A percentile compares a stretch with the other conserved stretches of the same genome.
phyloP scores from a whole-genome alignment of 306 rosid genomes.

The Psophocarpus tetragonolobus region DNA sequence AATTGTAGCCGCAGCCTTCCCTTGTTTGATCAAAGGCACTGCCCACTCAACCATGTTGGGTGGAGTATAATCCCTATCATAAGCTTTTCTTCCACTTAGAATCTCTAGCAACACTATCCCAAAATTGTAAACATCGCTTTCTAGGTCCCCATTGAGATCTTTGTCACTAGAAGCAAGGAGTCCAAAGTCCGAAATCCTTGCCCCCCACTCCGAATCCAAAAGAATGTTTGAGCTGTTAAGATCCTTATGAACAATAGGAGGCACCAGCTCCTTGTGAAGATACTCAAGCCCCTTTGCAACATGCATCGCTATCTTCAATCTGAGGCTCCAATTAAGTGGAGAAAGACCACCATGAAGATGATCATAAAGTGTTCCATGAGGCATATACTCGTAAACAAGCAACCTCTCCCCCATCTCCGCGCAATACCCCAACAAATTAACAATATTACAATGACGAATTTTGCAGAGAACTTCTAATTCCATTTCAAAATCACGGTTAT shows the following conservation, averaged over 20 bases:
- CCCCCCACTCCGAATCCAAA: conserved; percentile 82
- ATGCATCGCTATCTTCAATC: conserved; percentile 76
- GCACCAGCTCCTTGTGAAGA: conserved; percentile 73
- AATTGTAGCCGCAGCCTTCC: conserved; percentile 70
- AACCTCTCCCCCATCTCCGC: conserved; percentile 97
- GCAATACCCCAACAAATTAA: conserved; percentile 86
- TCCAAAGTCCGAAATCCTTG: conserved; percentile 79
- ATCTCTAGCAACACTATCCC: conserved; percentile 83
- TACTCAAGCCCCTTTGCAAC: conserved; percentile 83
- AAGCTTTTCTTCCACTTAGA: conserved; percentile 86
- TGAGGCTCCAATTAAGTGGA: conserved; percentile 72
- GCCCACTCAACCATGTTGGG: conserved; percentile 82
- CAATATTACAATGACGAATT: conserved; percentile 72
- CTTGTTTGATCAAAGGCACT: conserved; percentile 74
- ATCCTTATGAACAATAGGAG: conserved; percentile 74
- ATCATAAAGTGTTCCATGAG: conserved; percentile 85
- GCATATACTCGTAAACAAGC: conserved; percentile 90
- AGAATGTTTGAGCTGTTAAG: conserved; percentile 84
- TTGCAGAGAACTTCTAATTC: conserved; percentile 85
- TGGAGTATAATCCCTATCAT: conserved; percentile 66
- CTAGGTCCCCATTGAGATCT: conserved; percentile 52
- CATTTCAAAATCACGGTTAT: conserved; percentile 81
- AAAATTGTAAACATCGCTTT: conserved; percentile 63
- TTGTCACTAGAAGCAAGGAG: conserved; percentile 61
- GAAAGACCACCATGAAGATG: conserved; percentile 95